Percentiles rank a stretch among this genome's conserved stretches.
Evolutionary conservation across 208 protist species (phyloP).

Genomic region (Trypanosoma rangeli): DNA sequence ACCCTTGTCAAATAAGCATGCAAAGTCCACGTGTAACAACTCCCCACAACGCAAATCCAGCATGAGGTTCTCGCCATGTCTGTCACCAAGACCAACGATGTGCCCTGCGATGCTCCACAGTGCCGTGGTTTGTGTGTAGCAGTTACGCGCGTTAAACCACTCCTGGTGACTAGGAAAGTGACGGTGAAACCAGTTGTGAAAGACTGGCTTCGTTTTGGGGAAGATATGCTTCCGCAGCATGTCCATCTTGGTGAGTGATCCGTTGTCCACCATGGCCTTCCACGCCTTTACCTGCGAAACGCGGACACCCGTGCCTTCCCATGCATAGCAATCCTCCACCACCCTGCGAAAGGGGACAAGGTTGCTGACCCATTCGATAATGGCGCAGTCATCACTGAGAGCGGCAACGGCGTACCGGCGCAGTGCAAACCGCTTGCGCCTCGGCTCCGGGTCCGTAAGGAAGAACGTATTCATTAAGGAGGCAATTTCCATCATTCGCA

Average conservation of each 20-base stretch:
- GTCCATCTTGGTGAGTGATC: conserved; percentile 59
- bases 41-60: conserved; percentile 87
- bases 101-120: conserved; percentile 97
- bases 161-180: conserved; percentile 82
- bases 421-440: conserved; percentile 81
- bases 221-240: conserved; percentile 83
- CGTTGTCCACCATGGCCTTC: conserved; percentile 59
- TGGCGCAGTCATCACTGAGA: conserved; percentile 88
- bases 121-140: conserved; percentile 88
- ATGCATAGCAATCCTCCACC: conserved; percentile 73
- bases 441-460: conserved; percentile 67
- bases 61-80: conserved; percentile 96
- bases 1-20: conserved; percentile 97
- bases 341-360: conserved; percentile 77
- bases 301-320: conserved; percentile 63
- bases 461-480: conserved; percentile 94
- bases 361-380: conserved; percentile 97
- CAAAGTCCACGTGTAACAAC: conserved; percentile 95
- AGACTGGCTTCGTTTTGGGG: conserved; percentile 70
- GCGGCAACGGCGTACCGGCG: conserved; percentile 89
- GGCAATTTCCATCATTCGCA: conserved; percentile 96
- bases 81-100: conserved; percentile 94
- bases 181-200: conserved; percentile 94
- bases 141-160: conserved; percentile 89
- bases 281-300: conserved; percentile 69